Evolutionary conservation across 1,284 basidiomycete genomes (phyloP), one percentile per base, ranked within the genome.

Genomic region (Leccinum solheimii): DNA sequence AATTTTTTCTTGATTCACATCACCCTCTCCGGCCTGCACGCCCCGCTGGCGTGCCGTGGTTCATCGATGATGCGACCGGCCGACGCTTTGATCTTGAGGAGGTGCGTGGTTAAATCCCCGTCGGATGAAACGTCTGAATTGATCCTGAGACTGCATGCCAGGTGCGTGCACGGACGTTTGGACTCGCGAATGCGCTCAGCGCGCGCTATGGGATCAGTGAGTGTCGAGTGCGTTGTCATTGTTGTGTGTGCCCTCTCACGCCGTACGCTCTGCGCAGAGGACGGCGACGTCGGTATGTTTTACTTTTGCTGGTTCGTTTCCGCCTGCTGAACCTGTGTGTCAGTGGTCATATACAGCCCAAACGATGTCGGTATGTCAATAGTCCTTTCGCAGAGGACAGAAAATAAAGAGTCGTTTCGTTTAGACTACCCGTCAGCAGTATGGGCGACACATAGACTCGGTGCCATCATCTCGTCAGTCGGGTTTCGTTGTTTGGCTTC

Each of bases 361-460:
- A 90, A 90, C 67, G 84, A 90, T 66, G 73, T 89, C 53, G 88
- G 88, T 86, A 62, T 55, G 69, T 72, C 27, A 5, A n/a, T 58
- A 1, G 77, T 69, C 36, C 3, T 21, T 34, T 23, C 5, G 19
- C 43, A 7, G 7, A 23, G 8, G n/a, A 9, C 13, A 5, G 4
- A 11, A 27, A 6, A 16, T 16, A 14, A 13, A 34, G 5, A 23
- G n/a, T 23, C 3, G 16, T 16, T 19, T 3, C n/a, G 8, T 56
- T 9, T 34, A 90, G 91, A 94, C 69, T 93, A 91, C 67, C 84
- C 86, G 0, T 77, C 86, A 1, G 82, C 80, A 0, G 79, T 90
- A 4, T 92, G 90, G 90, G 90, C 88, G 3, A 72, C 80, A 2
- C 88, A 91, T 66, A 78, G 86, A 49, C 76, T 92, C 3, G 91